These are phyloP conservation scores for Trichosporon sp. DNA, from an alignment of 1,284 basidiomycete species.

Conservation along the genomic window DNA sequence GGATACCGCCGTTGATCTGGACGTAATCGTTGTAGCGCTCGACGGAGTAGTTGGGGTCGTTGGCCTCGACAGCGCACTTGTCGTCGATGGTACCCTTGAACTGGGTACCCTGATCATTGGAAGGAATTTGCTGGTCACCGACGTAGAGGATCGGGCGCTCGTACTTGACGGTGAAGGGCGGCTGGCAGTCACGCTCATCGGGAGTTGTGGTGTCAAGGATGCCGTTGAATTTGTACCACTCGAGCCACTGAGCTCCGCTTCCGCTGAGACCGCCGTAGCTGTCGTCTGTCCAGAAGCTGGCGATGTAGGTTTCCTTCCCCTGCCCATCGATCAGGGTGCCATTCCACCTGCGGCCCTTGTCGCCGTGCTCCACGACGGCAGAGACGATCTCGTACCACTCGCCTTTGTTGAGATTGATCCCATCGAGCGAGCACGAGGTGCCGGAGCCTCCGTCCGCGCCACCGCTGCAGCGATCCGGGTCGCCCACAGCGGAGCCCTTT, in stretches of 20 bases:
- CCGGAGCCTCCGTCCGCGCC: conserved; percentile 23
- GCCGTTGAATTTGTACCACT: conserved; percentile 22
- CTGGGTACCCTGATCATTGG: neutral
- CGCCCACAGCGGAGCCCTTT: neutral
- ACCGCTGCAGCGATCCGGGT: conserved; percentile 4
- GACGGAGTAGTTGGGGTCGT: neutral
- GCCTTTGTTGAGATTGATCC: conserved; percentile 7
- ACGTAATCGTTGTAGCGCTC: neutral
- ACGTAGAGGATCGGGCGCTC: neutral
- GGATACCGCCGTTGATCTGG: conserved; percentile 10
- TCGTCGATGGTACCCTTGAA: conserved; percentile 11
- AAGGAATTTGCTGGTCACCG: neutral
- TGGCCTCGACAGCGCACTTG: conserved; percentile 18
- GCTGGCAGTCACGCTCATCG: conserved; percentile 17
- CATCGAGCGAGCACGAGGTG: conserved; percentile 17
- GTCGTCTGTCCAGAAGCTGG: conserved; percentile 22
- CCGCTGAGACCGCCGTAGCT: neutral
- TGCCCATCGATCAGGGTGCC: conserved; percentile 24
- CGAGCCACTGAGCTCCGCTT: conserved; percentile 21
- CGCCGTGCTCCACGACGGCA: conserved; percentile 9
- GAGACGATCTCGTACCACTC: conserved; percentile 24
- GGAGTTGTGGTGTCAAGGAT: neutral
- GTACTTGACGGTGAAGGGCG: neutral
- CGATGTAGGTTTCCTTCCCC: conserved; percentile 21
- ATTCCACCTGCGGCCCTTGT: conserved; percentile 25